phyloP scores from a whole-genome alignment of 371 early-diverging fungal species.

The Funneliformis caledonium region DNA sequence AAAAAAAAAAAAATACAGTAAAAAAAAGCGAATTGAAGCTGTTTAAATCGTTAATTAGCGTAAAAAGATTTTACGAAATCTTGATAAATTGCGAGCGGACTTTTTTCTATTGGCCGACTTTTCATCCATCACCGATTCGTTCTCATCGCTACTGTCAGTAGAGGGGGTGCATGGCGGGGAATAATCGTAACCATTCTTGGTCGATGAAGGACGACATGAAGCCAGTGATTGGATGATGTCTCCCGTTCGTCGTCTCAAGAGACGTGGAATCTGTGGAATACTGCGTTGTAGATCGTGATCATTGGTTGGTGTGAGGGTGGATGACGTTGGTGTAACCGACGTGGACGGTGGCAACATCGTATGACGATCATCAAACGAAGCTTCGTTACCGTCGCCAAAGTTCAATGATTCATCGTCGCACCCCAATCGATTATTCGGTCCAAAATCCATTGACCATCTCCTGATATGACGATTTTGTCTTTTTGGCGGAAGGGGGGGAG shows the following conservation, averaged over 20 bases:
- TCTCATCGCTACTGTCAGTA: background rate
- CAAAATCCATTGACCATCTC: conserved; percentile 36
- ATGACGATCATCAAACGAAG: background rate
- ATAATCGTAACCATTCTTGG: conserved; percentile 21
- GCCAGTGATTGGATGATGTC: conserved; percentile 24
- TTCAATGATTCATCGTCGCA: background rate
- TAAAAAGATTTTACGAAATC: conserved; percentile 11
- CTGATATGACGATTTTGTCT: background rate
- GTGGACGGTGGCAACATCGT: background rate
- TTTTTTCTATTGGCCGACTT: background rate
- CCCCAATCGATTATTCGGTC: background rate
- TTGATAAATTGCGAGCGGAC: background rate
- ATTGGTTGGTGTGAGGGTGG: background rate
- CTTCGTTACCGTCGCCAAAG: no score
- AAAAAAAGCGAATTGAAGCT: no score
- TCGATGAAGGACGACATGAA: conserved; percentile 2
- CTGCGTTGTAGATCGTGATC: background rate
- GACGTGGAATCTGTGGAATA: background rate
- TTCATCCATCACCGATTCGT: background rate
- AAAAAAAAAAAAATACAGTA: no score
- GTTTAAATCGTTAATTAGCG: no score
- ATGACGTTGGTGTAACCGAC: no score
- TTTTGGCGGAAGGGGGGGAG: background rate
- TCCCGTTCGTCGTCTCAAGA: background rate
- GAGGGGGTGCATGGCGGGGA: background rate